Base-by-base conservation (phyloP, 139 green algal genomes). In the Gonium pectorale region DNA sequence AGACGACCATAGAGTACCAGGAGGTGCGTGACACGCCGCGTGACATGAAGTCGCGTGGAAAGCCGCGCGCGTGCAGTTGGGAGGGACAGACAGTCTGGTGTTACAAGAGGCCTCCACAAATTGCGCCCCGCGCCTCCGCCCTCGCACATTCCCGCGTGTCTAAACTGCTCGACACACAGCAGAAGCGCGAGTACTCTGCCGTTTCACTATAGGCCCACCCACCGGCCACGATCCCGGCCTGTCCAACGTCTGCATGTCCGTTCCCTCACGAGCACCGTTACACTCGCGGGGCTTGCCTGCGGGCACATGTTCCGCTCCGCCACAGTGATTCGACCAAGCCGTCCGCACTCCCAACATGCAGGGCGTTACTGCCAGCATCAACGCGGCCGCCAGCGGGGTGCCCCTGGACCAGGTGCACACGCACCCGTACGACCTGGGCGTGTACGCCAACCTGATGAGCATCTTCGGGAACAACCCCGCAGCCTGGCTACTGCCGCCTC, bases 1-100 rank as follows among this genome's bases (percentile, higher is more conserved):
- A 94, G 79, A 98, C 95, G 0, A 98, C 95, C 11, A 97, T 98
- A 43, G 95, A 98, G 69, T 90, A 93, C 86, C 86, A 95, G 44
- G 94, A 97, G 80, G 92, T 90, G 62, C 2, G 80, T 6, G 62
- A 22, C 6, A n/a, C 3, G 49, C 33, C 4, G 13, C 43, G 17
- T 31, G 51, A 40, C 51, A 5, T 33, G 26, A 38, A 35, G 66
- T 27, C 3, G 43, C 27, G 67, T 27, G 41, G 24, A 27, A 9
- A 13, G 15, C 35, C 3, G 38, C 22, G 52, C 38, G 67, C 21
- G 40, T 41, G 9, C 26, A 27, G 26, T 41, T 3, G 3, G 33
- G 22, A 27, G 27, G 41, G 22, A n/a, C n/a, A n/a, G 67, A 40
- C 33, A 33, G 27, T 5, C 3, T 7, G 67, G 26, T 15, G 19